phyloP scores from a whole-genome alignment of 129 eudicot species.

The Deinandra increscens region DNA sequence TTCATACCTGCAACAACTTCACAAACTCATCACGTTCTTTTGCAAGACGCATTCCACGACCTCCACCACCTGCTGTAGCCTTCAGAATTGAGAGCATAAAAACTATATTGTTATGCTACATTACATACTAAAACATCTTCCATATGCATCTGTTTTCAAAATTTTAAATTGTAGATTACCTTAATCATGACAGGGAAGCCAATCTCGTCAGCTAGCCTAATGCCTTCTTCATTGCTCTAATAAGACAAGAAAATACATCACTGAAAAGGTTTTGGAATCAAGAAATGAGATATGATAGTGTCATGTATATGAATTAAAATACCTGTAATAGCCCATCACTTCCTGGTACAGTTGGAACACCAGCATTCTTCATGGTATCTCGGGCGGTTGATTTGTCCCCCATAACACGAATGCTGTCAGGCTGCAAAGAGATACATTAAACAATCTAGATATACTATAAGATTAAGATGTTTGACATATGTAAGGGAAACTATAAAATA shows the following conservation, averaged over 20 bases:
- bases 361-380: slow-evolving; percentile 97
- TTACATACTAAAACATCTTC: background rate
- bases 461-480: background rate
- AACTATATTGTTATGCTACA: slow-evolving; percentile 1
- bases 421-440: slow-evolving; percentile 53
- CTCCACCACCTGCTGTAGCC: slow-evolving; percentile 99
- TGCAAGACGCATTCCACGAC: slow-evolving; percentile 99
- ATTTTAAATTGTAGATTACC: slow-evolving; percentile 40
- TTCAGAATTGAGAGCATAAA: slow-evolving; percentile 31
- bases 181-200: slow-evolving; percentile 98
- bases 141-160: background rate
- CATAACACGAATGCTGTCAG: slow-evolving; percentile 91
- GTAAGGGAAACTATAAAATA: background rate
- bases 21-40: slow-evolving; percentile 87
- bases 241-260: slow-evolving; percentile 10
- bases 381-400: slow-evolving; percentile 99
- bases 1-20: slow-evolving; percentile 74
- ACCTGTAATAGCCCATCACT: slow-evolving; percentile 92
- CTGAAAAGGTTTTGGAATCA: background rate
- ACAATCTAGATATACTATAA: slow-evolving; percentile 12
- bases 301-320: slow-evolving; percentile 9
- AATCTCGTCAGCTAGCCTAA: slow-evolving; percentile 73
- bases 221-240: slow-evolving; percentile 87
- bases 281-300: background rate
- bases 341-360: slow-evolving; percentile 98